These are phyloP conservation scores for Kodamaea fukazawae DNA, from an alignment of 805 yeast species.

Conservation along the genomic window DNA sequence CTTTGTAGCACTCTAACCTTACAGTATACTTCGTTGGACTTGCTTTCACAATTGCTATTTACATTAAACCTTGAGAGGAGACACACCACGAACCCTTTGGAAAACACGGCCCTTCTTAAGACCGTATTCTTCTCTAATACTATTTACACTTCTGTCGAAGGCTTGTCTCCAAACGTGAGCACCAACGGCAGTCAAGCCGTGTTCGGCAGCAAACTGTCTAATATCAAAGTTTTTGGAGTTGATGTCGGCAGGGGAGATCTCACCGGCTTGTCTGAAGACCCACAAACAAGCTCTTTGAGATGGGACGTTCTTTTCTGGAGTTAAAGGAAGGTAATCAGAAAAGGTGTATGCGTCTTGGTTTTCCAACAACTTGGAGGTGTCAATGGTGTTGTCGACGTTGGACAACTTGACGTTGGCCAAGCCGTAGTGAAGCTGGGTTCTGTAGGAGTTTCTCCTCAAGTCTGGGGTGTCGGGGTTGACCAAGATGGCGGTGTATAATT, in stretches of 20 bases:
- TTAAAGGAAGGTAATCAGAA: conserved; percentile 71
- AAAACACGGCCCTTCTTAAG: conserved; percentile 74
- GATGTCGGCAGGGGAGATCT: conserved; percentile 13
- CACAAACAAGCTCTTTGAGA: conserved; percentile 81
- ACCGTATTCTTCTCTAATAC: conserved; percentile 69
- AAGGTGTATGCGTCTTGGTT: conserved; percentile 31
- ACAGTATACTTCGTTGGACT: too few relatives aligned
- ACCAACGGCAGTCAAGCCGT: conserved; percentile 74
- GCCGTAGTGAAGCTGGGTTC: conserved; percentile 76
- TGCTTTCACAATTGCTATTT: too few relatives aligned
- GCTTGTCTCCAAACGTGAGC: conserved; percentile 88
- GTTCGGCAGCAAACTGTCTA: conserved; percentile 56
- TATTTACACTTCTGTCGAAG: conserved; percentile 73
- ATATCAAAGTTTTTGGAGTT: conserved; percentile 62
- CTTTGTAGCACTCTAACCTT: too few relatives aligned
- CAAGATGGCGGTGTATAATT: conserved; percentile 70
- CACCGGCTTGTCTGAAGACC: conserved; percentile 75
- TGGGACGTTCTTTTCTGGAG: conserved; percentile 85
- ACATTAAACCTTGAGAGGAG: conserved; percentile 11
- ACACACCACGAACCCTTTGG: conserved; percentile 51
- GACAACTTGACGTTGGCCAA: conserved; percentile 62
- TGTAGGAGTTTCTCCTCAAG: conserved; percentile 60
- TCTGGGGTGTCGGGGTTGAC: conserved; percentile 95
- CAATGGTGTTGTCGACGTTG: conserved; percentile 56
- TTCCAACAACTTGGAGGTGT: conserved; percentile 35